phyloP scores from a whole-genome alignment of 345 rosid species.

The Corchorus olitorius region DNA sequence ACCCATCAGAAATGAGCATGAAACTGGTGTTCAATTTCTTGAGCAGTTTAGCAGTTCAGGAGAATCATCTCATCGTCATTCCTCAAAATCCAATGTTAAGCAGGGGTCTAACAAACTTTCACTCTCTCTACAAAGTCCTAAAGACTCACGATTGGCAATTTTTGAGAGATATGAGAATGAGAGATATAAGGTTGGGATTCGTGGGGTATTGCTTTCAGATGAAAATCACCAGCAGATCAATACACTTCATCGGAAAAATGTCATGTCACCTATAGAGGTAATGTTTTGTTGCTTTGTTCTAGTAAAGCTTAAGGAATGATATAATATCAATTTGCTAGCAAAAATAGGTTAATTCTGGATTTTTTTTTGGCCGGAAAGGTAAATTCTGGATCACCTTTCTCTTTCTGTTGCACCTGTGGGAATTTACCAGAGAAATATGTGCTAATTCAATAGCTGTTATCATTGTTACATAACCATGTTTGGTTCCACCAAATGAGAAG shows the following conservation, averaged over 20 bases:
- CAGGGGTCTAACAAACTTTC: conserved; percentile 40
- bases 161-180: conserved; percentile 45
- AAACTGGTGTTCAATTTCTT: conserved; percentile 34
- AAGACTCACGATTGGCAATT: conserved; percentile 42
- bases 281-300: neutral
- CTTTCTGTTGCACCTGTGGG: neutral
- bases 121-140: conserved; percentile 26
- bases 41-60: conserved; percentile 37
- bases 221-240: conserved; percentile 28
- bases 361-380: too few species aligned
- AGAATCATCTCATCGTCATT: conserved; percentile 33
- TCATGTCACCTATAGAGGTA: conserved; percentile 58
- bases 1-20: conserved; percentile 39
- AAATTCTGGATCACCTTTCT: neutral
- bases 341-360: neutral
- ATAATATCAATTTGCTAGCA: neutral
- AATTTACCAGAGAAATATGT: neutral
- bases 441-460: neutral
- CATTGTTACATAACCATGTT: neutral
- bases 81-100: conserved; percentile 34
- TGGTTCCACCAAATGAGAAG: neutral
- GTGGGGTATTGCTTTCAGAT: conserved; percentile 30
- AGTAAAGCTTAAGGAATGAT: neutral
- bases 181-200: conserved; percentile 39
- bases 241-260: conserved; percentile 27